Percentiles rank a stretch among this genome's conserved stretches.
phyloP scores from a whole-genome alignment of 768 basidiomycete species.

The Suillus clintonianus region DNA sequence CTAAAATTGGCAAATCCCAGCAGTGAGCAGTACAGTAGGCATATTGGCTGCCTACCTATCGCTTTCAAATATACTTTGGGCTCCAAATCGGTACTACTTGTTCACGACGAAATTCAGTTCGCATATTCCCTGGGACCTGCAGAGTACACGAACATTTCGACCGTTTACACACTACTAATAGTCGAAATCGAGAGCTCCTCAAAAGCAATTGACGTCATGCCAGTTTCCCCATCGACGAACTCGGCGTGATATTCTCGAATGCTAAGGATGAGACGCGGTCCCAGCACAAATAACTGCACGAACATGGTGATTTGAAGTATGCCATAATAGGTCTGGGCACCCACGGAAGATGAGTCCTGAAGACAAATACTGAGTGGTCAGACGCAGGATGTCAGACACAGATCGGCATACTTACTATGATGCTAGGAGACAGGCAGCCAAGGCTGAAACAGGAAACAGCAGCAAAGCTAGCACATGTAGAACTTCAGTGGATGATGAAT shows the following conservation, averaged over 20 bases:
- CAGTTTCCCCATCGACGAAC: not conserved
- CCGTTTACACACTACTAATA: not conserved
- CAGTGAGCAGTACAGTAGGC: too few relatives aligned
- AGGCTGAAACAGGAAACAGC: not conserved
- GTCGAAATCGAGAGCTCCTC: not conserved
- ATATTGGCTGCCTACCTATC: too few relatives aligned
- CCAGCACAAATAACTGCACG: not conserved
- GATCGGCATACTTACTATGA: not conserved
- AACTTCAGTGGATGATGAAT: not conserved
- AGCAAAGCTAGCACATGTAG: not conserved
- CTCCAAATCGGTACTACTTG: too few relatives aligned
- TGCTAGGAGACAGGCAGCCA: not conserved
- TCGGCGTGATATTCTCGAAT: not conserved
- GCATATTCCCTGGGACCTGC: too few relatives aligned
- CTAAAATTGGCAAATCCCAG: too few relatives aligned
- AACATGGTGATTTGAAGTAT: not conserved
- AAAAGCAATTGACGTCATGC: not conserved
- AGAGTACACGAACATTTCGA: not conserved
- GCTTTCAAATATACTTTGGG: too few relatives aligned
- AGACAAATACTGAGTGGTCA: not conserved
- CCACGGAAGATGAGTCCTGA: not conserved
- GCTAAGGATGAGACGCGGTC: not conserved
- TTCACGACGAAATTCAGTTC: too few relatives aligned
- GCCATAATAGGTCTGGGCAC: not conserved
- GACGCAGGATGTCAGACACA: not conserved